Evolutionary conservation across 129 eudicot species (phyloP).

Genomic region (Silybum marianum): DNA sequence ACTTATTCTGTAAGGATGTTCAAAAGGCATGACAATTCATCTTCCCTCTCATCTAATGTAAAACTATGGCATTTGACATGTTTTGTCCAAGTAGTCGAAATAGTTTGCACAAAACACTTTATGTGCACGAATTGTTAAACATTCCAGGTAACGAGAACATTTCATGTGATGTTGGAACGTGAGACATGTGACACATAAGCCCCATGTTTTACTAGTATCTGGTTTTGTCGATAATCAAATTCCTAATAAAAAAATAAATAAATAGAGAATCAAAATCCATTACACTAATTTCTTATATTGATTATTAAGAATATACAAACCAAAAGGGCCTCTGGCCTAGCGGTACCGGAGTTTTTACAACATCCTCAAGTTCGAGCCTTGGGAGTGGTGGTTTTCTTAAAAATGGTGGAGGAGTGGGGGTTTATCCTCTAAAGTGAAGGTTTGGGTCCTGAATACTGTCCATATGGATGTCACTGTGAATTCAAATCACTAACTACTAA

Average conservation of each 20-base stretch:
- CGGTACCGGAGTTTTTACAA: too few relatives aligned
- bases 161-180: not conserved
- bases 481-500: too few relatives aligned
- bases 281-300: too few relatives aligned
- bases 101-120: not conserved
- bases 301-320: too few relatives aligned
- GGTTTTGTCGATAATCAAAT: not conserved
- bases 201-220: not conserved
- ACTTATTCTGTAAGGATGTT: not conserved
- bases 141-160: not conserved
- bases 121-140: not conserved
- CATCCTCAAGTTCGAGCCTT: too few relatives aligned
- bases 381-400: too few relatives aligned
- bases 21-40: not conserved
- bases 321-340: too few relatives aligned
- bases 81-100: not conserved
- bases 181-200: not conserved
- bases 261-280: not conserved
- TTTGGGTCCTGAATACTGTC: too few relatives aligned
- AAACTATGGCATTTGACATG: not conserved
- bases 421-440: too few relatives aligned
- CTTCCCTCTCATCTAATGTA: not conserved
- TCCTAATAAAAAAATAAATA: not conserved
- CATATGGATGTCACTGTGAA: too few relatives aligned
- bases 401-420: too few relatives aligned